Evolutionary conservation across 2,329 filamentous ascomycete genomes (phyloP).

Genomic region (Geosmithia morbida): DNA sequence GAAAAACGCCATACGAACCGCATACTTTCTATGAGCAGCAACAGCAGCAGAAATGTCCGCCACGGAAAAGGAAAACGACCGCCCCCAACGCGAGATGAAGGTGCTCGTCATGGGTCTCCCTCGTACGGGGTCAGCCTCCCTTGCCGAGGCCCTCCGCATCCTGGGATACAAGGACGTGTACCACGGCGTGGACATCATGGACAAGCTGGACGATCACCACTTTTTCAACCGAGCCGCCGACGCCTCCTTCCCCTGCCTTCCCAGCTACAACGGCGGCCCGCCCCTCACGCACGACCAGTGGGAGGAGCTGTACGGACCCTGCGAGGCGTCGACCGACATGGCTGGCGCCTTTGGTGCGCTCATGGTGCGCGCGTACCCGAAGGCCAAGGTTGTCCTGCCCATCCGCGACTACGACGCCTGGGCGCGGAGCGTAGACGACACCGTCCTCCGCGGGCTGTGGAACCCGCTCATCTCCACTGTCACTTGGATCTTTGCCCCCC

Average conservation of each 20-base stretch:
- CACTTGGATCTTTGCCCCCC: constrained; percentile 10
- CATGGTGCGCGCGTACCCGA: constrained; percentile 14
- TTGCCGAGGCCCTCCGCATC: constrained; percentile 13
- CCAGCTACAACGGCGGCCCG: constrained; percentile 8
- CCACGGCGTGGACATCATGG: constrained; percentile 12
- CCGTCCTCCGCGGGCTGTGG: constrained; percentile 10
- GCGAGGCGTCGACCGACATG: constrained; percentile 15
- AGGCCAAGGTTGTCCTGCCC: constrained; percentile 17
- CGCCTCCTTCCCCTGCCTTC: constrained; percentile 10
- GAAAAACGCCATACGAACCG: too few relatives aligned
- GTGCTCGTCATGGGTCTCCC: constrained; percentile 15
- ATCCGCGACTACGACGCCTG: constrained; percentile 15
- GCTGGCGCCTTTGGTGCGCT: constrained; percentile 10
- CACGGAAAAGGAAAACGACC: neutral
- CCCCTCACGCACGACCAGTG: constrained; percentile 8
- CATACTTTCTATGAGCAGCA: too few relatives aligned
- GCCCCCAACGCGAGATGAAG: neutral
- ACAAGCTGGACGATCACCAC: constrained; percentile 8
- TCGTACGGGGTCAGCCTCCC: constrained; percentile 16
- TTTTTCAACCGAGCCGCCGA: constrained; percentile 13
- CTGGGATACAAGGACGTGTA: constrained; percentile 17
- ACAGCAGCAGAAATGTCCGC: too few relatives aligned
- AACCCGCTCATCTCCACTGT: constrained; percentile 5
- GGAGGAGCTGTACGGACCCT: constrained; percentile 15
- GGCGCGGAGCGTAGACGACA: constrained; percentile 15